Conservation (phyloP, 2,329 filamentous ascomycete species). For the Pezicula radicicola region DNA sequence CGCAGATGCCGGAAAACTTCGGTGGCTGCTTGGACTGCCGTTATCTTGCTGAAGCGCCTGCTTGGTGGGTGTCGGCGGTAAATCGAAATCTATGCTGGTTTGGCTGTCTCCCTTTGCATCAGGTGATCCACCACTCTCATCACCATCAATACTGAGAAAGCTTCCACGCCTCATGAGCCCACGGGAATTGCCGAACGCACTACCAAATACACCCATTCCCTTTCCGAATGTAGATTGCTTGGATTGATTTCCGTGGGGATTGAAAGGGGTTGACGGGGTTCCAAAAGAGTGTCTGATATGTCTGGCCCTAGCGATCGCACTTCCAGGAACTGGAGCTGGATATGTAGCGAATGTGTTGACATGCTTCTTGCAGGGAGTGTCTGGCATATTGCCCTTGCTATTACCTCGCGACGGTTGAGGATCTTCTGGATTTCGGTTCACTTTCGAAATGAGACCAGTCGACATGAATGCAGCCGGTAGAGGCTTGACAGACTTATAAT, state of each 20-base stretch:
- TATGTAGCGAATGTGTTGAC: conserved; percentile 66
- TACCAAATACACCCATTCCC: conserved; percentile 60
- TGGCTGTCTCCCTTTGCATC: conserved; percentile 63
- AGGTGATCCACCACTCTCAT: conserved; percentile 35
- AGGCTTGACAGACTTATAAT: conserved; percentile 74
- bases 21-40: conserved; percentile 26
- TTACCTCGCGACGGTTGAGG: conserved; percentile 44
- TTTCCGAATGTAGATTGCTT: conserved; percentile 47
- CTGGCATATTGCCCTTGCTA: conserved; percentile 72
- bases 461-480: conserved; percentile 87
- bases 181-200: conserved; percentile 38
- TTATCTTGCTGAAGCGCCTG: conserved; percentile 36
- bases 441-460: conserved; percentile 91
- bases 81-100: conserved; percentile 61
- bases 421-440: conserved; percentile 79
- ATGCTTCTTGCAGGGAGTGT: conserved; percentile 93
- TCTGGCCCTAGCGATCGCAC: conserved; percentile 56
- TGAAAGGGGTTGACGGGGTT: conserved; percentile 79
- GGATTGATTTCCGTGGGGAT: conserved; percentile 47
- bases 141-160: conserved; percentile 77
- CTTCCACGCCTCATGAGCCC: conserved; percentile 53
- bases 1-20: conserved; percentile 20
- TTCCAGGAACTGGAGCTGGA: conserved; percentile 54
- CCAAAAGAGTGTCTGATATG: conserved; percentile 72
- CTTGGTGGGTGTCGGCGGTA: conserved; percentile 95